Evolutionary conservation across 2,329 filamentous ascomycete genomes (phyloP).

Genomic region (Cladophialophora yegresii): DNA sequence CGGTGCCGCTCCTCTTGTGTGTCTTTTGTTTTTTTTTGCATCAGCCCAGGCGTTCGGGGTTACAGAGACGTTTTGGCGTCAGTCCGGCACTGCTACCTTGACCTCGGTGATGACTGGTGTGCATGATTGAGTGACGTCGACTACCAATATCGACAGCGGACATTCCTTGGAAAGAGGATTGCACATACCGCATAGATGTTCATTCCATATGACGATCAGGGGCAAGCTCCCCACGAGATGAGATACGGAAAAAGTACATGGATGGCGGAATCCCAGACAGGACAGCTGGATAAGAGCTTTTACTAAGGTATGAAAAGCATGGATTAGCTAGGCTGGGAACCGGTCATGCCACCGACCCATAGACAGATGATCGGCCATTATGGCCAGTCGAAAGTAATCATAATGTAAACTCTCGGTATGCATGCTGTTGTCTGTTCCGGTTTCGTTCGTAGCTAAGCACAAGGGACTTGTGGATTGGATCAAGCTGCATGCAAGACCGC

Average conservation of each 20-base stretch:
- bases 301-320: conserved; percentile 16
- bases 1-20: not conserved
- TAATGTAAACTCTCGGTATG: conserved; percentile 12
- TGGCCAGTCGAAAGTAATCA: conserved; percentile 20
- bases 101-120: conserved; percentile 12
- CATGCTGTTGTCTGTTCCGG: not conserved
- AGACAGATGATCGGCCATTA: conserved; percentile 19
- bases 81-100: conserved; percentile 23
- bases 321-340: conserved; percentile 14
- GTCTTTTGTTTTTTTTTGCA: conserved; percentile 16
- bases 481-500: not conserved
- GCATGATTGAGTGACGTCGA: conserved; percentile 4
- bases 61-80: conserved; percentile 19
- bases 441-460: not conserved
- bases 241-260: conserved; percentile 28
- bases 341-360: conserved; percentile 3
- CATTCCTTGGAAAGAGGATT: conserved; percentile 17
- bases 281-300: conserved; percentile 31
- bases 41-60: conserved; percentile 31
- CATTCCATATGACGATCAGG: conserved; percentile 22
- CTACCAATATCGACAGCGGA: conserved; percentile 12
- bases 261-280: conserved; percentile 11
- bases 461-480: not conserved
- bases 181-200: conserved; percentile 26
- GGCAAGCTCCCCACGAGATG: conserved; percentile 19